phyloP scores from a whole-genome alignment of 2,329 filamentous ascomycete genomes.

The Penicillium sp. region DNA sequence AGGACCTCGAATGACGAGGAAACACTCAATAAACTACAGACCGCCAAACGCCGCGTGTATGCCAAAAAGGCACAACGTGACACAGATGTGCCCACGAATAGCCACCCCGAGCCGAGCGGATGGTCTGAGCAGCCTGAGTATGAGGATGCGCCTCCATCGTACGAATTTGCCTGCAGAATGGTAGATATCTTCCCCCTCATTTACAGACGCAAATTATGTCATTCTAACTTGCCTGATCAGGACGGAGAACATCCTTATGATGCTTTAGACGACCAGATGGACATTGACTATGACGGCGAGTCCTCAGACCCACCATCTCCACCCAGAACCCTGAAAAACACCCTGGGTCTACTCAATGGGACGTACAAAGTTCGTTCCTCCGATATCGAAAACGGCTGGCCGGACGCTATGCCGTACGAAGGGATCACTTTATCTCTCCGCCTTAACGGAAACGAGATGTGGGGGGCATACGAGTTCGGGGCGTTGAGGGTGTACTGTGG shows the following conservation, averaged over 20 bases:
- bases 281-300: neutral
- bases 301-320: neutral
- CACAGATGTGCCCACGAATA: neutral
- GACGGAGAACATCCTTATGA: neutral
- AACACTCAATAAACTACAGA: neutral
- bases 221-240: neutral
- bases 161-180: neutral
- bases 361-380: neutral
- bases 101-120: neutral
- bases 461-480: neutral
- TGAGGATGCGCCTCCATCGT: neutral
- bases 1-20: neutral
- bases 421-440: neutral
- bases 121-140: neutral
- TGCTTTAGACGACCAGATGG: neutral
- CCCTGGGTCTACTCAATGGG: neutral
- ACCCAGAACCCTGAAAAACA: neutral
- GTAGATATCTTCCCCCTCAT: neutral
- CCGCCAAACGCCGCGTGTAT: neutral
- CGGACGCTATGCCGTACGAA: neutral
- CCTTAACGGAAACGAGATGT: neutral
- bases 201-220: neutral
- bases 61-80: neutral
- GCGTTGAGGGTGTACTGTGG: neutral
- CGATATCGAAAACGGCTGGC: neutral